phyloP scores from a whole-genome alignment of 2,329 filamentous ascomycete genomes.

The Botryotinia calthae region DNA sequence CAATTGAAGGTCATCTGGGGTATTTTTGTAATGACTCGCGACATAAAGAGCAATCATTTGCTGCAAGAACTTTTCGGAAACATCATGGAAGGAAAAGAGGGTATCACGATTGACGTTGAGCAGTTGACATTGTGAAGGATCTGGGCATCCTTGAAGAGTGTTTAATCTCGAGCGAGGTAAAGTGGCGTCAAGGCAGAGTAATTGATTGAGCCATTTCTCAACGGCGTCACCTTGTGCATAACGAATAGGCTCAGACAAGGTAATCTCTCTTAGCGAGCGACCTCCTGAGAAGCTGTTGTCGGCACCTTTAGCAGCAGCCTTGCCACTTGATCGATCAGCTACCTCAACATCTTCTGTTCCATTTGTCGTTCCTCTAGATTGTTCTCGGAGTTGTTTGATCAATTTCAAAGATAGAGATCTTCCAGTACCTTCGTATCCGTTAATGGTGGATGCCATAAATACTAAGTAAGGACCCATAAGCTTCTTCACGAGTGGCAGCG shows the following conservation, averaged over 20 bases:
- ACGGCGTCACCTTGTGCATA: slow-evolving; percentile 89
- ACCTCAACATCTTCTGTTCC: slow-evolving; percentile 61
- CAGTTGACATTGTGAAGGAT: slow-evolving; percentile 87
- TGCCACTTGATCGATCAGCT: slow-evolving; percentile 76
- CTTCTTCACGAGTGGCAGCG: slow-evolving; percentile 85
- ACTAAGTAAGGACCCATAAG: slow-evolving; percentile 95
- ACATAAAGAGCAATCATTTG: slow-evolving; percentile 98
- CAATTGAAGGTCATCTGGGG: slow-evolving; percentile 94
- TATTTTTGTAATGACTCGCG: slow-evolving; percentile 96
- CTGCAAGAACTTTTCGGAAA: slow-evolving; percentile 95
- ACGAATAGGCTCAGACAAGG: slow-evolving; percentile 87
- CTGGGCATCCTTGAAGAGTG: slow-evolving; percentile 65
- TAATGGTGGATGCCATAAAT: slow-evolving; percentile 99
- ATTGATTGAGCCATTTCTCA: slow-evolving; percentile 92
- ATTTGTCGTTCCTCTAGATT: slow-evolving; percentile 67
- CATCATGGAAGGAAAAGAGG: slow-evolving; percentile 94
- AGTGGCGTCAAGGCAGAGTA: slow-evolving; percentile 91
- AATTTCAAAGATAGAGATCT: slow-evolving; percentile 92
- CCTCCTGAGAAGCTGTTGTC: slow-evolving; percentile 60
- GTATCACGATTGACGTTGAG: slow-evolving; percentile 95
- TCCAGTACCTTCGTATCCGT: slow-evolving; percentile 96
- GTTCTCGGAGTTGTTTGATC: slow-evolving; percentile 93
- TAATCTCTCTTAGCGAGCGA: slow-evolving; percentile 85
- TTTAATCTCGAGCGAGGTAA: slow-evolving; percentile 62
- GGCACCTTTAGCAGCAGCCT: slow-evolving; percentile 58